A percentile compares a stretch with the other conserved stretches of the same genome.
phyloP scores from a whole-genome alignment of 2,329 filamentous ascomycete genomes.

The Teratosphaeria pseudoeucalypti region DNA sequence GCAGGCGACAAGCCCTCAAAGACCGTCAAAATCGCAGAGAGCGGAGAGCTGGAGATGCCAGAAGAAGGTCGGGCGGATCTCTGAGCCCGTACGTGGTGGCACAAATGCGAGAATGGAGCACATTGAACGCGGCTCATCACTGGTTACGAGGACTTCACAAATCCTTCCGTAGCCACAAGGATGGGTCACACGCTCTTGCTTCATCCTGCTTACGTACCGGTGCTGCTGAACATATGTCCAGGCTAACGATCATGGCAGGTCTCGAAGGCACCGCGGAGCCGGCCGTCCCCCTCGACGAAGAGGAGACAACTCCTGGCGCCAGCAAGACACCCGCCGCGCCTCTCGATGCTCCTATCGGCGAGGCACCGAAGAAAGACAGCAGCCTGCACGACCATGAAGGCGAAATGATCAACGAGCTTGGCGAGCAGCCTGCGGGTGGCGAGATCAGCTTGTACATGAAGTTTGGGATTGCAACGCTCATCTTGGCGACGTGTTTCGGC shows the following conservation, averaged over 20 bases:
- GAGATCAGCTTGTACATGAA: constrained; percentile 36
- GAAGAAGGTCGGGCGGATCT: constrained; percentile 88
- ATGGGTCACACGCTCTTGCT: constrained; percentile 1
- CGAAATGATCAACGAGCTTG: constrained; percentile 10
- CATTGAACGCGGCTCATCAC: not conserved
- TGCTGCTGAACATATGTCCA: not conserved
- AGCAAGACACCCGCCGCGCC: constrained; percentile 1
- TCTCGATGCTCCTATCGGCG: constrained; percentile 5
- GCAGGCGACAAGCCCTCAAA: constrained; percentile 58
- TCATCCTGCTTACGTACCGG: constrained; percentile 8
- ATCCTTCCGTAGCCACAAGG: not conserved
- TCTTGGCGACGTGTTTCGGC: constrained; percentile 31
- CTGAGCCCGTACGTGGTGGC: constrained; percentile 36
- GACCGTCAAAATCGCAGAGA: constrained; percentile 68
- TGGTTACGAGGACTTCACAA: not conserved
- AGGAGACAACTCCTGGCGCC: constrained; percentile 21
- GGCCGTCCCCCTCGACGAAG: constrained; percentile 30
- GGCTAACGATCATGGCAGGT: constrained; percentile 23
- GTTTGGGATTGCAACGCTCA: constrained; percentile 33
- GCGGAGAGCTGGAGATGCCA: constrained; percentile 72
- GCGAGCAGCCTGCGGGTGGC: constrained; percentile 9
- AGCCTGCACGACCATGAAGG: constrained; percentile 6
- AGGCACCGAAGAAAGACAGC: constrained; percentile 10
- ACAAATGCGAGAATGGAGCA: not conserved
- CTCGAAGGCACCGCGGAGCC: constrained; percentile 33